Conservation (phyloP, 371 early-diverging fungal species). For the Blyttiomyces sp. region DNA sequence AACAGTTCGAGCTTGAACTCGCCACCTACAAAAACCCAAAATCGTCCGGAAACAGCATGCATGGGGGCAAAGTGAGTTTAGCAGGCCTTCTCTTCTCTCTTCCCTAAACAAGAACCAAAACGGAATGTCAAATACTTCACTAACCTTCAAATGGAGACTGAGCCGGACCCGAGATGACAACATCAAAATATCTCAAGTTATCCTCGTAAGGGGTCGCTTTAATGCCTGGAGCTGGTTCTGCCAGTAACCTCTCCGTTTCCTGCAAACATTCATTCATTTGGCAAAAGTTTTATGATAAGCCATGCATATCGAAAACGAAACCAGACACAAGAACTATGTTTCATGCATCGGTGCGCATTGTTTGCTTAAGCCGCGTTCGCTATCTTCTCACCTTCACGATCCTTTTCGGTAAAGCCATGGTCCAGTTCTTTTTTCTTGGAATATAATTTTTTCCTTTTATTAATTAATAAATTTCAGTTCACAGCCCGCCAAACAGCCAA, state of each 20-base stretch:
- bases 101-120: not conserved
- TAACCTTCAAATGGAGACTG: constrained; percentile 99
- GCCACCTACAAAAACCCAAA: constrained; percentile 66
- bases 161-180: constrained; percentile 91
- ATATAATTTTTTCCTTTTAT: not conserved
- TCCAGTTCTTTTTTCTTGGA: no score
- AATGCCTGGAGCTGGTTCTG: constrained; percentile 96
- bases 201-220: constrained; percentile 88
- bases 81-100: not conserved
- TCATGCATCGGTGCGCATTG: no score
- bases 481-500: no score
- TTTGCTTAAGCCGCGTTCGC: no score
- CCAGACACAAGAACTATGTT: no score
- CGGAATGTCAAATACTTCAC: constrained; percentile 32
- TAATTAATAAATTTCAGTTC: no score
- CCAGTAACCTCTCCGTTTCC: constrained; percentile 93
- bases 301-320: no score
- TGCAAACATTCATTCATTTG: no score
- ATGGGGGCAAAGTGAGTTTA: not conserved
- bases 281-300: no score
- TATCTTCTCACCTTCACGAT: constrained; percentile 79
- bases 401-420: constrained; percentile 61
- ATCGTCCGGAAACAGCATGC: not conserved
- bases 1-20: constrained; percentile 94
- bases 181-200: constrained; percentile 96